phyloP scores from a whole-genome alignment of 257 asterid species.

The Capsicum pubescens region DNA sequence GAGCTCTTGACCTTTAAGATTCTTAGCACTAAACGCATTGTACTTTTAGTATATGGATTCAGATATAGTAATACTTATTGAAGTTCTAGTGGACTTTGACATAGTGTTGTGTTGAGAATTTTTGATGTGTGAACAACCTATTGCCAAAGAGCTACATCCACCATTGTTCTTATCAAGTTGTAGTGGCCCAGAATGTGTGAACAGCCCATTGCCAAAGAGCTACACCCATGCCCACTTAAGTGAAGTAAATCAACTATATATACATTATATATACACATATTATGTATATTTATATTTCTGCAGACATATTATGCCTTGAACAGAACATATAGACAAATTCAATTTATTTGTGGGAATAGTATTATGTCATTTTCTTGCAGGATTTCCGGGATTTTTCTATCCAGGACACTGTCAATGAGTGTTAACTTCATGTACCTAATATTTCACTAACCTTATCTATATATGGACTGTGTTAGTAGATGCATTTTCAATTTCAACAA shows the following conservation, averaged over 20 bases:
- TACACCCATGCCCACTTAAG: too few species aligned
- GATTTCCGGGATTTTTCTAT: slow-evolving; percentile 38
- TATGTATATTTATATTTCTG: too few species aligned
- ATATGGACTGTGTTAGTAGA: not conserved
- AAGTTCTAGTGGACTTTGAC: not conserved
- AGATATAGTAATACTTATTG: not conserved
- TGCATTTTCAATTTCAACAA: not conserved
- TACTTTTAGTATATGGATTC: not conserved
- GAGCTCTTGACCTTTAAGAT: not conserved
- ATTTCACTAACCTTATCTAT: slow-evolving; percentile 1
- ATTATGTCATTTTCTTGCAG: slow-evolving; percentile 25
- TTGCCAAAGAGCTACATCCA: not conserved
- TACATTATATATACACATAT: too few species aligned
- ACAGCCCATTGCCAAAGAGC: too few species aligned
- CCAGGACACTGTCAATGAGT: not conserved
- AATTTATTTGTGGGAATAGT: not conserved
- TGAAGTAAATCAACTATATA: not conserved
- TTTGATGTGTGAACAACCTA: not conserved
- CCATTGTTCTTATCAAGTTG: not conserved
- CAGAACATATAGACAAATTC: not conserved
- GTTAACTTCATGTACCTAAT: slow-evolving; percentile 6
- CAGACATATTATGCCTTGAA: too few species aligned
- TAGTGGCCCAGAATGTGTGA: too few species aligned
- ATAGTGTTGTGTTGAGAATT: too few species aligned
- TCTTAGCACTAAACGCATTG: not conserved